Evolutionary conservation across 148 eudicot species (phyloP).

Genomic region (Chenopodium formosanum): DNA sequence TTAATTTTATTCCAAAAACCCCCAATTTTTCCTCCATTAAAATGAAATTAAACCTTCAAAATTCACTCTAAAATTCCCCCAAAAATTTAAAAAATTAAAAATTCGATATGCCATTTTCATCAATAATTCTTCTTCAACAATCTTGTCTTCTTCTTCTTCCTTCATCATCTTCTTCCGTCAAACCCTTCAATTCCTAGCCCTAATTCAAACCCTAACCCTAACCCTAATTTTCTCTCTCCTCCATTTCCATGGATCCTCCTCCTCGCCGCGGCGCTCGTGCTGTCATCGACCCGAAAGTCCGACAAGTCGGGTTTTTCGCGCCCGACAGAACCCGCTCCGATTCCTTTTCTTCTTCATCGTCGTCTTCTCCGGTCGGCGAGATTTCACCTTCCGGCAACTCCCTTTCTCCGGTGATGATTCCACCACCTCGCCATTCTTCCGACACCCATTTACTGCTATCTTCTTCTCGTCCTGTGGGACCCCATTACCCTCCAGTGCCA

Average conservation of each 20-base stretch:
- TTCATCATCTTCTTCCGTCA: neutral
- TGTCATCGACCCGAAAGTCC: slow-evolving; percentile 82
- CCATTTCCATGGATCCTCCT: slow-evolving; percentile 60
- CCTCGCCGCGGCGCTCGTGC: slow-evolving; percentile 62
- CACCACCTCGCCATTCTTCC: slow-evolving; percentile 69
- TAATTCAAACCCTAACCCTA: slow-evolving; percentile 42
- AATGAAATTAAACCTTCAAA: neutral
- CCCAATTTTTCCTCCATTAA: neutral
- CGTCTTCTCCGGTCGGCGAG: slow-evolving; percentile 39
- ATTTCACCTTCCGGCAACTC: slow-evolving; percentile 53
- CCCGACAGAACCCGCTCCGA: slow-evolving; percentile 55
- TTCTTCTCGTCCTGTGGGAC: slow-evolving; percentile 18
- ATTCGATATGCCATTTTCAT: slow-evolving; percentile 5
- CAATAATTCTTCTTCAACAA: neutral
- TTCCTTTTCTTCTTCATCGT: slow-evolving; percentile 32
- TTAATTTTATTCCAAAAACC: neutral
- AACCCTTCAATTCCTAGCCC: neutral
- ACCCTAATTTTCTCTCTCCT: slow-evolving; percentile 1
- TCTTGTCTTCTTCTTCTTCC: slow-evolving; percentile 15
- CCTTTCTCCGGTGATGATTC: slow-evolving; percentile 91
- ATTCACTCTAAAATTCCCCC: neutral
- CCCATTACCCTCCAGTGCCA: slow-evolving; percentile 23
- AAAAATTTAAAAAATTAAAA: neutral
- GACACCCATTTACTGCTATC: slow-evolving; percentile 38
- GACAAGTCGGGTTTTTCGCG: slow-evolving; percentile 86